Evolutionary conservation across 352 stramenopile genomes (phyloP).

Genomic region (Phytophthora cryptogea): DNA sequence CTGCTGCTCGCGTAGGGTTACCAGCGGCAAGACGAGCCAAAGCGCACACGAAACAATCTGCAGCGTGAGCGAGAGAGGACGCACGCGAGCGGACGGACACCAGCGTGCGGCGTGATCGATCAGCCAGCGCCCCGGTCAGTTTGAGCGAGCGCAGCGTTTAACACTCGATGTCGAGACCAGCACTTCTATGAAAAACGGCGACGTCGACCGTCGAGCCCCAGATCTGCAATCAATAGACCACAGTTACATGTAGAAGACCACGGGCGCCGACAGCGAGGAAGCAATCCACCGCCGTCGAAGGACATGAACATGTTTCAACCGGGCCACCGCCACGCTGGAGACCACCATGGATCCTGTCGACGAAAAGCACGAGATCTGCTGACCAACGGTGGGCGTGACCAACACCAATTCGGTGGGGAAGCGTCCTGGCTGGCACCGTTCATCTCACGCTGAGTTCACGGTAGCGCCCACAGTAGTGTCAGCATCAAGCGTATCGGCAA

Average conservation of each 20-base stretch:
- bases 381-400: conserved; percentile 8
- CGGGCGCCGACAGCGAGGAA: not conserved
- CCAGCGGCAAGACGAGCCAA: conserved; percentile 29
- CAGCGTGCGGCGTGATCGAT: conserved; percentile 16
- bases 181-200: conserved; percentile 12
- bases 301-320: conserved; percentile 31
- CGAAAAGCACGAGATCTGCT: not conserved
- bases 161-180: conserved; percentile 2
- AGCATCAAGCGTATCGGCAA: no score
- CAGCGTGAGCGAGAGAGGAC: conserved; percentile 5
- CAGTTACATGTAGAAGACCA: not conserved
- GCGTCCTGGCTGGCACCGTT: not conserved
- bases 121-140: not conserved
- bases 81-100: not conserved
- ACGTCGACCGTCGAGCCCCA: not conserved
- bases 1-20: conserved; percentile 14
- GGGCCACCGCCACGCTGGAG: not conserved
- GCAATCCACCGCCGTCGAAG: conserved; percentile 15
- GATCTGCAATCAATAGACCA: not conserved
- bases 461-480: not conserved
- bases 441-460: not conserved
- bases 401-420: conserved; percentile 17
- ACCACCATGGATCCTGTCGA: not conserved
- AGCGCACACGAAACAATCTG: conserved; percentile 21
- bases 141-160: conserved; percentile 21